Percentiles rank a stretch among this genome's conserved stretches.
phyloP scores from a whole-genome alignment of 2,329 filamentous ascomycete genomes.

The Aphanoascus verrucosus region DNA sequence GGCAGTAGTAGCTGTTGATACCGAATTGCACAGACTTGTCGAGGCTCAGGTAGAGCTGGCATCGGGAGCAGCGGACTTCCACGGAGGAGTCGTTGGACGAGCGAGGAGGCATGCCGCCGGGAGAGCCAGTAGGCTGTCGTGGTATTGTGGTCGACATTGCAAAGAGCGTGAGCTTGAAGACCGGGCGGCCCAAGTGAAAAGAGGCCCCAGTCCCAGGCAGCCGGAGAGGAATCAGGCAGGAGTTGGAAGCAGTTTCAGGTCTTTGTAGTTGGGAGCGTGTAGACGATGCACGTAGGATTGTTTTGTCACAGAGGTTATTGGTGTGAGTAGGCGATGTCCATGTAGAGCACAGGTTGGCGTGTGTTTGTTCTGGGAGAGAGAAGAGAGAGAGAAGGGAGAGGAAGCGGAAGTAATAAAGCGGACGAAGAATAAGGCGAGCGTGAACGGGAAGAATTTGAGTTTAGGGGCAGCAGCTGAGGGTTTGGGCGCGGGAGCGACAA shows the following conservation, averaged over 20 bases:
- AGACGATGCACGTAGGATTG: not conserved
- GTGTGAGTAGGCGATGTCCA: not conserved
- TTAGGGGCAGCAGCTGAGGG: not conserved
- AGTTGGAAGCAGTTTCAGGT: no score
- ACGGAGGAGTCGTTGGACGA: slow-evolving; percentile 18
- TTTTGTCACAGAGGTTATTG: not conserved
- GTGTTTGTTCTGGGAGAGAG: not conserved
- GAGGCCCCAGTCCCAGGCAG: no score
- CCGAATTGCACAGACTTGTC: slow-evolving; percentile 37
- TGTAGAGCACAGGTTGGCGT: not conserved
- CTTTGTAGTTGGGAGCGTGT: no score
- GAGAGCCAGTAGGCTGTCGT: slow-evolving; percentile 23
- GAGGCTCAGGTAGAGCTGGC: slow-evolving; percentile 39
- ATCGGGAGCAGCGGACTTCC: slow-evolving; percentile 38
- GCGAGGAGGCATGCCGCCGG: slow-evolving; percentile 19
- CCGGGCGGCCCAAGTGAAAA: no score
- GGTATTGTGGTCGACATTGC: slow-evolving; percentile 32
- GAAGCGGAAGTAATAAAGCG: not conserved
- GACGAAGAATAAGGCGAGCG: not conserved
- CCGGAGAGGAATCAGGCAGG: no score
- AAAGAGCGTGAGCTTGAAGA: not conserved
- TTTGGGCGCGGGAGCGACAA: not conserved
- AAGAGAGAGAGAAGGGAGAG: not conserved
- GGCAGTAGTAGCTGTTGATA: slow-evolving; percentile 42
- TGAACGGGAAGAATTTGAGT: not conserved